Base-by-base conservation (phyloP, 192 early-diverging fungal species). In the Coemansia sp. region DNA sequence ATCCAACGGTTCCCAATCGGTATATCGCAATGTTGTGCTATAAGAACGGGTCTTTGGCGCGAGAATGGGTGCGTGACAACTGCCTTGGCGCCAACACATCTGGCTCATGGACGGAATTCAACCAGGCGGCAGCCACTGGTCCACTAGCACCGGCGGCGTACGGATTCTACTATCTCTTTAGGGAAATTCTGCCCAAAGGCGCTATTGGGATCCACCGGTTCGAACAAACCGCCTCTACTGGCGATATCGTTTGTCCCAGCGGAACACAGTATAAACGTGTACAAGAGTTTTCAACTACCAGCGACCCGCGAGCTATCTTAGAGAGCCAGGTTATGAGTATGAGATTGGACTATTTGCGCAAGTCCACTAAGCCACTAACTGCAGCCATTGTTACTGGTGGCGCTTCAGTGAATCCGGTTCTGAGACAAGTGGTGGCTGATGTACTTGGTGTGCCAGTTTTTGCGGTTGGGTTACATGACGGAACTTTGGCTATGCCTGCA, bases 31-130 rank as follows among this genome's bases (percentile, higher is more conserved):
- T 96, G 88, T 76, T 95, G 18, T 91, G 90, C 70, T 93, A 91
- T 84, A 94, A 93, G 75, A 96, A 96, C 68, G 94, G 94, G 12
- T 92, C 91, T n/a, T 70, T 94, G n/a, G 89, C 91, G 0, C 81
- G 93, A 11, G 91, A 94, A 66, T 76, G 82, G 44, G 86, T 94
- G 33, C 87, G 90, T 16, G 87, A 91, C 68, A 65, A 29, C 16
- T n/a, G 20, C 16, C 55, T 69, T 8, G 89, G 87, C 71, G 76
- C 80, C 3, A 24, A 73, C 15, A 2, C 27, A 13, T 31, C 13
- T 27, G 74, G 75, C 22, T 73, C 81, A 20, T 95, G 94, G 94
- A 73, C 74, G 1, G 70, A 73, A 13, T 95, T 92, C 61, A 85
- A 89, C 34, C 6, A 60, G 0, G 65, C 82, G 36, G 69, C 71